Evolutionary conservation across 2,329 filamentous ascomycete genomes (phyloP), one percentile per base, ranked within the genome.

Genomic region (Madurella mycetomatis): DNA sequence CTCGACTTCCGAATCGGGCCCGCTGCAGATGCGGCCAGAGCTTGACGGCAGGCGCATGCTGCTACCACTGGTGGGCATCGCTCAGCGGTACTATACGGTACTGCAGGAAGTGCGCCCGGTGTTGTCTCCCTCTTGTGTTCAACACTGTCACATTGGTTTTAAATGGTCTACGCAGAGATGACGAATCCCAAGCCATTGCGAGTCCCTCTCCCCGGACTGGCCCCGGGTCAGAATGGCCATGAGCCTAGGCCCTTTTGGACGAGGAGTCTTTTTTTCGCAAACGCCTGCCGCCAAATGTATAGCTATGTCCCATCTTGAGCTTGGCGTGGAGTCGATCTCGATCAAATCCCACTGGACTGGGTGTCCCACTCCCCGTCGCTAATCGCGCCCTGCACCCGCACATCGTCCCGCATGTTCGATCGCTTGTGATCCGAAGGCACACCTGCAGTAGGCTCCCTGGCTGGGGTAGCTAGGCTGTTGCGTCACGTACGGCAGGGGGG

Each of bases 1-100:
- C 43, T 43, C 43, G 5, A 25, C 49, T 57, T 60, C 59, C 59
- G 13, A 55, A 60, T 60, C 54, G 54, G 53, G 59, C 48, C 17
- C 45, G 31, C 4, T 59, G 56, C 59, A 60, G 49, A 45, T 59
- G 58, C 49, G 51, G 43, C 50, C 45, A 5, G 13, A 47, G 50
- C 40, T 32, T 37, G 34, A 46, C 31, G 37, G 45, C 49, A 46
- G 49, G 40, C 50, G 30, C 25, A 31, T 47, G 45, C 48, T 41
- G 40, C 40, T 18, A 17, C 9, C 16, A 25, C 25, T 25, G 25
- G 25, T 7, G 25, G 25, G 4, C 25, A 25, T 7, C 7, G 25
- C 25, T 4, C 25, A 7, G 7, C 25, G 25, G 25, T 7, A 25
- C 25, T 25, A 25, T 25, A 25, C 25, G 7, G 25, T 4, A 25